Evolutionary conservation across 2,329 filamentous ascomycete species (phyloP).

Genomic region (Calonectria crousiana): DNA sequence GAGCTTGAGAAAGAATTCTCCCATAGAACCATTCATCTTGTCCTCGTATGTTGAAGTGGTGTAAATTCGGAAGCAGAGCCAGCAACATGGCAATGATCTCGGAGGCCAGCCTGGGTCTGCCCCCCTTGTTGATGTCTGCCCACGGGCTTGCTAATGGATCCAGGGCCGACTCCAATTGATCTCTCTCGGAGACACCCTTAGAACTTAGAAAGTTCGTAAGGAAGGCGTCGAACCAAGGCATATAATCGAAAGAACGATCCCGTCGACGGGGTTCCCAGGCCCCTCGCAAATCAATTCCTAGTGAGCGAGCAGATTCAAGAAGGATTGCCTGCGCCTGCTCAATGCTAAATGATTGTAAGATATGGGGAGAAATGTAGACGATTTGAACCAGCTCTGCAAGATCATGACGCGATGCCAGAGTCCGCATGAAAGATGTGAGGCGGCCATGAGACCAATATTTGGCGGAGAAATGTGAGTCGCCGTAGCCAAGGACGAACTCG

Average conservation of each 20-base stretch:
- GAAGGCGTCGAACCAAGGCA: not conserved
- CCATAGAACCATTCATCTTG: conserved; percentile 8
- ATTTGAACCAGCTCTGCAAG: conserved; percentile 13
- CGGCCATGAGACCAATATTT: conserved; percentile 15
- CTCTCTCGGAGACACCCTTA: not conserved
- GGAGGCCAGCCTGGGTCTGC: not conserved
- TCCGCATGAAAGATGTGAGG: conserved; percentile 21
- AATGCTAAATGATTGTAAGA: not conserved
- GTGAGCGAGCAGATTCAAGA: conserved; percentile 2
- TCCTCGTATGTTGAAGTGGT: conserved; percentile 5
- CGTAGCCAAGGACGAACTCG: conserved; percentile 19
- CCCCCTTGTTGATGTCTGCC: not conserved
- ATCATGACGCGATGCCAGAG: conserved; percentile 4
- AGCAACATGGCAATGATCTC: conserved; percentile 21
- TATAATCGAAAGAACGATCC: not conserved
- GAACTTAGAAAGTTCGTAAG: not conserved
- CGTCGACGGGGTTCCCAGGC: conserved; percentile 6
- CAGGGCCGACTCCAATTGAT: not conserved
- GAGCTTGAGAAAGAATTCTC: not conserved
- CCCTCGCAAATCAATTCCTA: conserved; percentile 15
- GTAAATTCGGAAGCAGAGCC: conserved; percentile 20
- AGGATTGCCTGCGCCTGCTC: not conserved
- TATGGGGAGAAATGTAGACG: not conserved
- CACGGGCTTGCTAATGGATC: not conserved
- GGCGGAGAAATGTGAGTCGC: conserved; percentile 13